A percentile compares a stretch with the other conserved stretches of the same genome.
Evolutionary conservation across 78 protist species (phyloP).

Genomic region (Dictyostelium purpureum): DNA sequence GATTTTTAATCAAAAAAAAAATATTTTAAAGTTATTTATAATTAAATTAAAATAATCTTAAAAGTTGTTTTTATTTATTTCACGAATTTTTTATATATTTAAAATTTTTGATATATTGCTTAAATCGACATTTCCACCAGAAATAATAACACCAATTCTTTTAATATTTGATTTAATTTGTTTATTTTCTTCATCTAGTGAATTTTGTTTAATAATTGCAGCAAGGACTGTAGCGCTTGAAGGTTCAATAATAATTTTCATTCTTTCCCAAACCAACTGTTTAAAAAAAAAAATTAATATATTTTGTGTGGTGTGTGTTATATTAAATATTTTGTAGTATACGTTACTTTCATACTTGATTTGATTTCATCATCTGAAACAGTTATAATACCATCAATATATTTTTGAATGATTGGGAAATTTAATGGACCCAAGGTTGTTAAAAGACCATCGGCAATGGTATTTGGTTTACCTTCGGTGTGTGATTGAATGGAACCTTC

Average conservation of each 20-base stretch:
- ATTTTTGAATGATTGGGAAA: constrained; percentile 65
- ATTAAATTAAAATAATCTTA: neutral
- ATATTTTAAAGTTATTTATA: too few relatives aligned
- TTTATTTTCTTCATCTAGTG: neutral
- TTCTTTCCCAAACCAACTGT: constrained; percentile 87
- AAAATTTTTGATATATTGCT: neutral
- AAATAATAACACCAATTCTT: constrained; percentile 26
- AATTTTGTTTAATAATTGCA: constrained; percentile 30
- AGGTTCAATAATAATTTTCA: constrained; percentile 91
- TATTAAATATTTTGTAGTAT: neutral
- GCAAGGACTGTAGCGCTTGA: constrained; percentile 85
- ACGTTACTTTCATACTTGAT: constrained; percentile 73
- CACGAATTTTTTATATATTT: too few relatives aligned
- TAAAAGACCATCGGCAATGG: constrained; percentile 89
- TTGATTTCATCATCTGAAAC: constrained; percentile 85
- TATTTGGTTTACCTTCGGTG: constrained; percentile 52
- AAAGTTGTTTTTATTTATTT: too few relatives aligned
- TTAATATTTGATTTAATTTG: neutral
- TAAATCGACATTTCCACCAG: constrained; percentile 21
- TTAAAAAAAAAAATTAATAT: neutral
- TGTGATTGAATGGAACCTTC: neutral
- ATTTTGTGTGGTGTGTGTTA: neutral
- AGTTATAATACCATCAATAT: constrained; percentile 37
- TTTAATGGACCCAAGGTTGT: constrained; percentile 74
- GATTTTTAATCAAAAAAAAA: too few relatives aligned